A percentile compares a stretch with the other conserved stretches of the same genome.
phyloP scores from a whole-genome alignment of 768 basidiomycete species.

The Hypholoma sublateritium region DNA sequence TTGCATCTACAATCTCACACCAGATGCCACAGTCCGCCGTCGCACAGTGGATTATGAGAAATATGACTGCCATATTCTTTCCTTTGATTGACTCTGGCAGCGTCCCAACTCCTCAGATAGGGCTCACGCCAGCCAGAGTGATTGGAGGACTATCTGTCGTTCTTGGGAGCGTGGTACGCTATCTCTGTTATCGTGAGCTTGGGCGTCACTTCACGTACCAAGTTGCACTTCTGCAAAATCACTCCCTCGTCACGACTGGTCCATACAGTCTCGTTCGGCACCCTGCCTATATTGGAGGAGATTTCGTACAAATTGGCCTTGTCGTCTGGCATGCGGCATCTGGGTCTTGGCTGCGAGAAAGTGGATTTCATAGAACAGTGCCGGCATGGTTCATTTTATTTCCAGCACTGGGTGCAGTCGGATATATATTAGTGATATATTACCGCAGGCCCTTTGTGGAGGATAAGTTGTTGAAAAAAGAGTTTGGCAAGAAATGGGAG shows the following conservation, averaged over 20 bases:
- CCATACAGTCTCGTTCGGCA: slow-evolving; percentile 2
- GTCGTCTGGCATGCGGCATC: background rate
- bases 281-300: background rate
- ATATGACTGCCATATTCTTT: background rate
- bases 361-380: background rate
- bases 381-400: background rate
- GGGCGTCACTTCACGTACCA: slow-evolving; percentile 4
- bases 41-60: background rate
- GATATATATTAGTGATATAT: background rate
- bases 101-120: background rate
- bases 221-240: background rate
- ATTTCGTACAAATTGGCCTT: background rate
- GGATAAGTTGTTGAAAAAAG: slow-evolving; percentile 3
- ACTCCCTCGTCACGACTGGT: background rate
- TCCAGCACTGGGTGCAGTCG: background rate
- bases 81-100: background rate
- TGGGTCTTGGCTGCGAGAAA: slow-evolving; percentile 5
- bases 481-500: slow-evolving; percentile 6
- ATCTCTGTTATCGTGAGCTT: slow-evolving; percentile 1
- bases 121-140: background rate
- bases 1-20: background rate
- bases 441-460: background rate
- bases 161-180: background rate
- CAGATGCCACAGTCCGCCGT: background rate
- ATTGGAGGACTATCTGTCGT: background rate